phyloP scores from a whole-genome alignment of 768 basidiomycete genomes.

The Mycena polygramma region DNA sequence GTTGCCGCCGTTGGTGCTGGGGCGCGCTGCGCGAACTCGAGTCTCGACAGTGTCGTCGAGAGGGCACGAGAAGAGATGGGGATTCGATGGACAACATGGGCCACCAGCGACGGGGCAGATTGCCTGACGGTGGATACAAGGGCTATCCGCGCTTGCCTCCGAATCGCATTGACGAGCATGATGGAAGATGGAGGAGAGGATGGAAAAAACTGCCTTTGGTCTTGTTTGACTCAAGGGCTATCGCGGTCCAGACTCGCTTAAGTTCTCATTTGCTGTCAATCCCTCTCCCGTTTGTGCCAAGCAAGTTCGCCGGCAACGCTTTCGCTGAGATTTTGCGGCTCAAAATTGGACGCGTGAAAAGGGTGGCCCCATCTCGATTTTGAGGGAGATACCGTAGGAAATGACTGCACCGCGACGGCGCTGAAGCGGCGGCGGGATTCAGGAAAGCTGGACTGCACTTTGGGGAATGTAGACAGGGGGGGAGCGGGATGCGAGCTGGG shows the following conservation, averaged over 20 bases:
- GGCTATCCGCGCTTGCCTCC: conserved; percentile 51
- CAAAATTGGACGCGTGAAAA: too few species aligned
- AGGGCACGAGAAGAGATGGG: conserved; percentile 31
- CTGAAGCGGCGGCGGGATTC: too few species aligned
- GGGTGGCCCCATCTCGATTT: too few species aligned
- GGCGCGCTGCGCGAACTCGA: conserved; percentile 12
- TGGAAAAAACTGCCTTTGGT: conserved; percentile 13
- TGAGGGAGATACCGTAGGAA: too few species aligned
- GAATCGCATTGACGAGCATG: conserved; percentile 56
- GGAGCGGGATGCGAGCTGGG: too few species aligned
- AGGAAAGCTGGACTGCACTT: too few species aligned
- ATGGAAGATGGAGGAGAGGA: conserved; percentile 25
- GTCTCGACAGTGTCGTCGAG: conserved; percentile 36
- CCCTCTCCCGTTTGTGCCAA: too few species aligned
- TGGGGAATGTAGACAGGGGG: too few species aligned
- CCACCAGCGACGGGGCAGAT: conserved; percentile 15
- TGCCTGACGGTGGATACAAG: conserved; percentile 33
- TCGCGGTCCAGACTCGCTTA: neutral
- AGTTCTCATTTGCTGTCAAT: too few species aligned
- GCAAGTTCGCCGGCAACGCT: too few species aligned
- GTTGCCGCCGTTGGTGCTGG: conserved; percentile 10
- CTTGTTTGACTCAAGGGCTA: neutral
- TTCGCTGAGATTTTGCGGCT: too few species aligned
- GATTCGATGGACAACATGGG: neutral
- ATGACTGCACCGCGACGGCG: too few species aligned